Evolutionary conservation across 164 flowering plant species (phyloP).

Genomic region (Nymphaea colorata): DNA sequence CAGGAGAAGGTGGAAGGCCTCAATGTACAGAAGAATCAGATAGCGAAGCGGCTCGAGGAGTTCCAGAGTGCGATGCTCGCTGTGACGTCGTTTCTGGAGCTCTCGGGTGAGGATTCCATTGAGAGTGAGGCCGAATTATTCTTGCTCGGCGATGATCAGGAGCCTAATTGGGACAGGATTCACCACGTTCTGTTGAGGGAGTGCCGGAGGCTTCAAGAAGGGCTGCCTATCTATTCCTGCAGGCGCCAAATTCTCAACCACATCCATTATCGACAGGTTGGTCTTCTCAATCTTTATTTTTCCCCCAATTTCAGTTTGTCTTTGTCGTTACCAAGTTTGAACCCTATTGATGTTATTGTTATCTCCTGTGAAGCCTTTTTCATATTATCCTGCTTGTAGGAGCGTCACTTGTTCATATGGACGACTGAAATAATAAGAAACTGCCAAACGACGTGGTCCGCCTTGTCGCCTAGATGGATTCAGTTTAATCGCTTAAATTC

Average conservation of each 20-base stretch:
- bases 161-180: conserved; percentile 37
- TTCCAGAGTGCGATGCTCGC: conserved; percentile 47
- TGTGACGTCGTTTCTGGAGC: conserved; percentile 26
- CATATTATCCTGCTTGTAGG: too few species aligned
- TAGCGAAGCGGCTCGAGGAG: conserved; percentile 41
- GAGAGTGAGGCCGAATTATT: conserved; percentile 14
- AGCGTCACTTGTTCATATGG: too few species aligned
- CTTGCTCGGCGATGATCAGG: conserved; percentile 11
- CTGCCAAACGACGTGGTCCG: too few species aligned
- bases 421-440: too few species aligned
- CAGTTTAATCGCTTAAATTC: too few species aligned
- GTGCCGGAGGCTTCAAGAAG: conserved; percentile 50
- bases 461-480: too few species aligned
- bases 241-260: conserved; percentile 33
- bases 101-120: conserved; percentile 3
- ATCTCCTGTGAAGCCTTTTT: too few species aligned
- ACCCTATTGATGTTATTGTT: too few species aligned
- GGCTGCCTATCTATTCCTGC: conserved; percentile 54
- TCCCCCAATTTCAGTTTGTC: too few species aligned
- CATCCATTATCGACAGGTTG: conserved; percentile 49
- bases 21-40: conserved; percentile 23
- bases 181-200: conserved; percentile 45
- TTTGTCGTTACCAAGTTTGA: too few species aligned
- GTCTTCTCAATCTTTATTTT: too few species aligned
- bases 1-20: conserved; percentile 20